Evolutionary conservation across 164 flowering plant species (phyloP), one percentile per base, ranked within the genome.

Genomic region (Piper betle): DNA sequence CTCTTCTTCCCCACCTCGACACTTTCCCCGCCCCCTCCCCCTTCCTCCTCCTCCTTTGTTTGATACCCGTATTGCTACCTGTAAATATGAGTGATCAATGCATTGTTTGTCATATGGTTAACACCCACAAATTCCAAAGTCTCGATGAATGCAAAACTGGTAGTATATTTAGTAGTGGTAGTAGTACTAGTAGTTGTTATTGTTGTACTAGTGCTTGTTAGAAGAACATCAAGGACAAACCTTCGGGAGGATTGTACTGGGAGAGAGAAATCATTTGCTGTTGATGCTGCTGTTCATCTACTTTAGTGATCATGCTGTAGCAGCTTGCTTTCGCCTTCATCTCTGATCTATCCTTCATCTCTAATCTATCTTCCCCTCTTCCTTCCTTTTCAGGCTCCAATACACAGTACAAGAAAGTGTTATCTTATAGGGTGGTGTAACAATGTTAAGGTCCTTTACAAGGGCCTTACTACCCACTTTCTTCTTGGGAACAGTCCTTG

Each of bases 31-130:
- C 65, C 76, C 65, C 65, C 79, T 67, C 41, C 68, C 40, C 54
- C 80, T 75, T 81, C 80, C 81, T 61, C 66, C 83, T 62, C 16
- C 84, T 64, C 25, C 74, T 60, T 19, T 72, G 62, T 54, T 72
- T 80, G 15, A 53, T 11, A 53, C 71, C 84, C 74, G 38, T 58
- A 56, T 43, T 37, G 48, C 33, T 41, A 15, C 55, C 38, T 19
- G 18, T 5, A 6, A 19, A 59, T 5, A 33, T 16, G 17, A 5
- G 0, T 40, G 1, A 9, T 3, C 19, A 20, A 41, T 15, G 12
- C 41, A 8, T 4, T 16, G 15, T 1, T 16, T 7, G 37, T 59
- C 5, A 39, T 20, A 58, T 20, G 62, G 8, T 37, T 11, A 39
- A 6, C 48, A 33, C 10, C 19, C 11, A 7, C 16, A 2, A 9